Base-by-base conservation (phyloP, 805 yeast genomes). In the Yarrowia divulgata region DNA sequence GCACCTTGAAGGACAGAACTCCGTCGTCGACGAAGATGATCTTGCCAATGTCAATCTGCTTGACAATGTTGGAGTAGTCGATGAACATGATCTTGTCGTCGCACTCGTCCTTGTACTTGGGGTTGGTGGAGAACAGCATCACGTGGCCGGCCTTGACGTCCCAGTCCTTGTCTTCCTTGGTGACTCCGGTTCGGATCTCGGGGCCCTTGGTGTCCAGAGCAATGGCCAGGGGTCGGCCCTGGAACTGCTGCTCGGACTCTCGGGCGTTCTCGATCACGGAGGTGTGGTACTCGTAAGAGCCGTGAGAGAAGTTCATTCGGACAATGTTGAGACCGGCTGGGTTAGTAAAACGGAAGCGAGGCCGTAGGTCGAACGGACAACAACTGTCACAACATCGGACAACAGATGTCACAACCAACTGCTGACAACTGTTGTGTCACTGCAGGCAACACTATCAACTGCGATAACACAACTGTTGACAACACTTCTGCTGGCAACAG, bases 151-250 rank as follows among this genome's bases (percentile, higher is more conserved):
- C 85, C 55, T 85, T 81, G 77, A 95, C 90, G 77, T 97, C 90
- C 82, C 82, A 92, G 79, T 95, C 99, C 71, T 82, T 81, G 71
- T 87, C 90, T 77, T 85, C 91, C 73, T 82, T 80, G 76, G 99
- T 95, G 81, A 93, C 88, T 82, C 99, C 99, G 70, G 99, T 94
- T 88, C 99, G 91, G 84, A 95, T 95, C 85, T 95, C 99, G 73
- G 99, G 99, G 76, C 99, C 99, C 87, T 95, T 95, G 81, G 98
- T 95, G 82, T 95, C 99, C 77, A 95, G 88, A 73, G 99, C 99
- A 82, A 95, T 93, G 72, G 97, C 98, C 77, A 95, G 86, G 69
- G 98, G 99, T 84, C 98, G 91, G 78, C 98, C 98, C 74, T 90
- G 87, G 82, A 89, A 93, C 69, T 90, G 80, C 81, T 88, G 88